Base-by-base conservation (phyloP, 2,329 filamentous ascomycete genomes). In the Balansia obtecta region DNA sequence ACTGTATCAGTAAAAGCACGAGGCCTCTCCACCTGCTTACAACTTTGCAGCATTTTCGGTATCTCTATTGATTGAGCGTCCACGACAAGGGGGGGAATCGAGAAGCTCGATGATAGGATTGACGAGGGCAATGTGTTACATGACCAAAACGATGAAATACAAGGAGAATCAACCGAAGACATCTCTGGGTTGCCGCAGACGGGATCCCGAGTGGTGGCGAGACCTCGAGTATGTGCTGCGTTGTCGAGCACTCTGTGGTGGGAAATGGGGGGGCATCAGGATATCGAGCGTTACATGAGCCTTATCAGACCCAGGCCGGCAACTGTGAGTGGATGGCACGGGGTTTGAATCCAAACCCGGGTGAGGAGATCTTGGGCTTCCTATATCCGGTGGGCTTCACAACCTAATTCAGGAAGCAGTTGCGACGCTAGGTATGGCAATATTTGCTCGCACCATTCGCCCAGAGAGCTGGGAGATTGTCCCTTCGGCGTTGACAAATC, bases 291-390 rank as follows among this genome's bases (percentile, higher is more conserved):
- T 27, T 55, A 61, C 61, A 62, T 53, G 50, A 62, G 46, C 43
- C 60, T 57, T 8, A 56, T 57, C 33, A 63, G 53, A 9, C 60
- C 61, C 12, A 61, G 39, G 7, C 57, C 50, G 11, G 60, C 57
- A 10, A 62, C 48, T 10, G 63, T 52, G 8, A 64, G 54, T 8
- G 61, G 58, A 27, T 27, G 27, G 27, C 27, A 27, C 8, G 30
- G 13, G 7, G 30, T 20, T 33, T 12, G 34, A 37, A 13, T 37
- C 11, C 11, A 37, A 15, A 2, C 34, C 27, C 4, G 15, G 34
- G 34, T 5, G 34, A 13, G 34, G 34, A 37, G 4, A 37, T 15
- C 7, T 8, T 15, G 9, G 15, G 34, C 33, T 3, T 41, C 12
- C 9, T 41, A 3, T 41, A 41, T 6, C 22, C 3, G 6, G 22